These are phyloP conservation scores for Petunia axillaris DNA, from an alignment of 257 asterid species.

Conservation along the genomic window DNA sequence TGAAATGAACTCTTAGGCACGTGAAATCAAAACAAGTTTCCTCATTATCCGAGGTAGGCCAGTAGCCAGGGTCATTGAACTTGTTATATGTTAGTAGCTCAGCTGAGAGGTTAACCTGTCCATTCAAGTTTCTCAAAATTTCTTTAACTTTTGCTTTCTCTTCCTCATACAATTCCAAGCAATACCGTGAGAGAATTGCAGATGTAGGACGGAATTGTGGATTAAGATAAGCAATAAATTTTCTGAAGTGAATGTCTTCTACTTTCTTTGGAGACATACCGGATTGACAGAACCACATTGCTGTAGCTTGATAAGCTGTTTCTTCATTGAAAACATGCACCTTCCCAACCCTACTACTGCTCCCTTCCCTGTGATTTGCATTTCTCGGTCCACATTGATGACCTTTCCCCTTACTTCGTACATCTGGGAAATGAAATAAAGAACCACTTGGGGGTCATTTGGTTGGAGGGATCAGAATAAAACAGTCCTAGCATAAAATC, in stretches of 20 bases:
- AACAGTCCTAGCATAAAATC: not conserved
- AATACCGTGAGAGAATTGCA: conserved; percentile 5
- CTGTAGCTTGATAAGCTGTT: conserved; percentile 14
- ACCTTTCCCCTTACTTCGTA: not conserved
- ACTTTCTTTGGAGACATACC: conserved; percentile 11
- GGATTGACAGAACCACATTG: not conserved
- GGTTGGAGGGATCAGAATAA: not conserved
- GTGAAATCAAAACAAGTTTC: conserved; percentile 11
- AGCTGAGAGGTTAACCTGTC: conserved; percentile 22
- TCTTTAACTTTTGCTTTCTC: conserved; percentile 10
- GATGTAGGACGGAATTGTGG: not conserved
- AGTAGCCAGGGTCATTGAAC: not conserved
- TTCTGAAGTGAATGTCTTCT: not conserved
- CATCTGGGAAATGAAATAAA: conserved; percentile 1
- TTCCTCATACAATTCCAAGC: conserved; percentile 27
- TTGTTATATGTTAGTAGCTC: conserved; percentile 17
- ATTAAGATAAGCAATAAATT: not conserved
- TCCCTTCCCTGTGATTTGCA: not conserved
- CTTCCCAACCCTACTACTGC: not conserved
- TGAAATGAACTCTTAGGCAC: conserved; percentile 30
- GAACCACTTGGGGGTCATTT: not conserved
- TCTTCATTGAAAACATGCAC: conserved; percentile 15
- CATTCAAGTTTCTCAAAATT: conserved; percentile 21
- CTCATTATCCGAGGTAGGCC: not conserved
- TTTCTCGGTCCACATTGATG: conserved; percentile 11